Base-by-base conservation (phyloP, 176 grass and related monocot species). In the Aegilops umbellulata region DNA sequence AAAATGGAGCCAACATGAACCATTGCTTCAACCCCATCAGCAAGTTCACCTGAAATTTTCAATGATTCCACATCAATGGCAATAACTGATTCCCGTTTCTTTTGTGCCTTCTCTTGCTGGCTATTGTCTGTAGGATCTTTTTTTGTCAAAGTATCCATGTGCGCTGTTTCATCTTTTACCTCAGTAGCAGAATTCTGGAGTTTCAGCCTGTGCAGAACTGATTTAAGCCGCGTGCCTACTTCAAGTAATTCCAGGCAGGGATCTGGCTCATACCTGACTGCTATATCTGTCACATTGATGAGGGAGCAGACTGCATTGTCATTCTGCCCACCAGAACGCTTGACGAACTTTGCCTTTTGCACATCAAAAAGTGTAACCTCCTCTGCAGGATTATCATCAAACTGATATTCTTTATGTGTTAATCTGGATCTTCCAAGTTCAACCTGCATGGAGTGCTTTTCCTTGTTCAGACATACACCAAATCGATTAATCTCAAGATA, bases 21-120 rank as follows among this genome's bases (percentile, higher is more conserved):
- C 51, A 74, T 87, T 86, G 93, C 86, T 83, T 98, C 96, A 60
- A 98, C 96, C 41, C 96, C 96, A 90, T 98, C 96, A 80, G 96
- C 96, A 85, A 95, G 47, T 69, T 92, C 91, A 79, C 91, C 96
- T 49, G 90, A 93, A 88, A 98, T 83, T 90, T 91, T 95, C 53
- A 98, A 72, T 80, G 85, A 95, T 85, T 98, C 96, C 38, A 98
- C 53, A 90, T 98, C 96, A 64, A 98, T 79, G 22, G 96, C 96
- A 95, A 98, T 92, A 72, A 92, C 75, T 36, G 93, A 95, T 83
- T 98, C 93, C 65, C 80, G 77, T 85, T 98, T 98, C 86, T 42
- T 92, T 41, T 86, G 86, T 82, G 81, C 23, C 77, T 95, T 95
- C 82, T 90, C 93, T 84, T 90, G 82, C 78, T 87, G 82, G 14